Percentiles rank a stretch among this genome's conserved stretches.
Evolutionary conservation across 2,329 filamentous ascomycete species (phyloP).

Genomic region (Fusarium pininemorale): DNA sequence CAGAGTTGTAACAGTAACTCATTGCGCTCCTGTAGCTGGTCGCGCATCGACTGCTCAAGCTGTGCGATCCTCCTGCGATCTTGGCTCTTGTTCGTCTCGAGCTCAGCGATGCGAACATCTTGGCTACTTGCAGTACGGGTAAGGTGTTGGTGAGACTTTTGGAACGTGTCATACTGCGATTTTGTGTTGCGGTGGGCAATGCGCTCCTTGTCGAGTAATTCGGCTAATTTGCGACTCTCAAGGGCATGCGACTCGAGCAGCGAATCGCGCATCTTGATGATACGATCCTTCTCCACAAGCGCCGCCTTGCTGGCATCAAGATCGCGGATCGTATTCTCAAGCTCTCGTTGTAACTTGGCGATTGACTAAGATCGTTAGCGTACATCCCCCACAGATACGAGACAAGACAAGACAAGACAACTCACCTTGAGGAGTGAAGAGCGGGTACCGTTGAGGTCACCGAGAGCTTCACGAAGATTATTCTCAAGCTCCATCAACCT

Average conservation of each 20-base stretch:
- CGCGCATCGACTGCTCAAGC: slow-evolving; percentile 82
- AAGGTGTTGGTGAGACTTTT: slow-evolving; percentile 87
- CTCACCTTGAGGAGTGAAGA: slow-evolving; percentile 83
- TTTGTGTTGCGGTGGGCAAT: slow-evolving; percentile 86
- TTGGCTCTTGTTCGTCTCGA: slow-evolving; percentile 80
- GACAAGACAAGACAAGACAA: background rate
- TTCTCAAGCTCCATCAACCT: slow-evolving; percentile 89
- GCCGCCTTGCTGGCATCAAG: slow-evolving; percentile 81
- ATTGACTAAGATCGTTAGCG: slow-evolving; percentile 68
- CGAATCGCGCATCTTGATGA: slow-evolving; percentile 88
- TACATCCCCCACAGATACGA: background rate
- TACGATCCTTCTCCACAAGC: slow-evolving; percentile 87
- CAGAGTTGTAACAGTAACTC: slow-evolving; percentile 87
- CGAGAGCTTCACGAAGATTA: slow-evolving; percentile 85
- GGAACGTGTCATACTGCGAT: slow-evolving; percentile 85
- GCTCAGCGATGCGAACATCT: slow-evolving; percentile 83
- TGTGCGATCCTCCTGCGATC: slow-evolving; percentile 80
- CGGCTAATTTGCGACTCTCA: slow-evolving; percentile 83
- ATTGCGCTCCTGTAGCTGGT: slow-evolving; percentile 90
- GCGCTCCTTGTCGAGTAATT: slow-evolving; percentile 91
- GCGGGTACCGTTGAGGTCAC: slow-evolving; percentile 86
- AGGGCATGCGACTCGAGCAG: slow-evolving; percentile 89
- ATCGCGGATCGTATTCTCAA: slow-evolving; percentile 84
- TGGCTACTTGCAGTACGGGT: slow-evolving; percentile 86
- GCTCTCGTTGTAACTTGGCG: slow-evolving; percentile 84